phyloP scores from a whole-genome alignment of 306 rosid species.

The Ziziphus jujuba region DNA sequence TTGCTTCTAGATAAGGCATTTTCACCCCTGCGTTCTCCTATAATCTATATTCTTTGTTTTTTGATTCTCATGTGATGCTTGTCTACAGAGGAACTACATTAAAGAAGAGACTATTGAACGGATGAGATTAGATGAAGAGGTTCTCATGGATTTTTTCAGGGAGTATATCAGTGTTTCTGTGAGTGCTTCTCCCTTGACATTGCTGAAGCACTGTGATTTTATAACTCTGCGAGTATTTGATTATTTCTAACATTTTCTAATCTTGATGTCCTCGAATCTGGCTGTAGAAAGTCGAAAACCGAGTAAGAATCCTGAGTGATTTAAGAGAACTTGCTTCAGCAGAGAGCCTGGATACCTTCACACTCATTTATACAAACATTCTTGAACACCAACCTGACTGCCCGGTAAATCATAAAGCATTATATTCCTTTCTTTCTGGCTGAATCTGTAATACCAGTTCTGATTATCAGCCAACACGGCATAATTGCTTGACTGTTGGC shows the following conservation, averaged over 20 bases:
- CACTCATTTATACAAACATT: slow-evolving; percentile 86
- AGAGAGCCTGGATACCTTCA: slow-evolving; percentile 86
- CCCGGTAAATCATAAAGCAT: slow-evolving; percentile 59
- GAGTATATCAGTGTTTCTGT: slow-evolving; percentile 88
- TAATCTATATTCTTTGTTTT: slow-evolving; percentile 22
- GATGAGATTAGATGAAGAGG: slow-evolving; percentile 97
- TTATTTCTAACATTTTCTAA: neutral
- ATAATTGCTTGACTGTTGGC: neutral
- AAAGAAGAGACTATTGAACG: slow-evolving; percentile 94
- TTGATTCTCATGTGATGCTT: slow-evolving; percentile 19
- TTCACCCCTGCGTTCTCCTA: neutral
- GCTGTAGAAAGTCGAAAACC: slow-evolving; percentile 85
- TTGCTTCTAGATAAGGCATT: neutral
- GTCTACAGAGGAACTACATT: slow-evolving; percentile 74
- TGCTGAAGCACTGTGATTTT: neutral
- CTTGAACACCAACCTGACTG: slow-evolving; percentile 98
- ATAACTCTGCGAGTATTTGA: neutral
- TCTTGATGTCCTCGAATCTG: slow-evolving; percentile 25
- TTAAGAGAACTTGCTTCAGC: slow-evolving; percentile 98
- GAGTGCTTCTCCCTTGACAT: slow-evolving; percentile 30
- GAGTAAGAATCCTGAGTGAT: slow-evolving; percentile 74
- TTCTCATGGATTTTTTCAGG: slow-evolving; percentile 93
- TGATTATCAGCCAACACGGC: neutral
- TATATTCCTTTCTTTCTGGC: neutral
- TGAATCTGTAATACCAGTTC: neutral